Conservation (phyloP, 192 early-diverging fungal genomes). For the Linnemannia hyalina region DNA sequence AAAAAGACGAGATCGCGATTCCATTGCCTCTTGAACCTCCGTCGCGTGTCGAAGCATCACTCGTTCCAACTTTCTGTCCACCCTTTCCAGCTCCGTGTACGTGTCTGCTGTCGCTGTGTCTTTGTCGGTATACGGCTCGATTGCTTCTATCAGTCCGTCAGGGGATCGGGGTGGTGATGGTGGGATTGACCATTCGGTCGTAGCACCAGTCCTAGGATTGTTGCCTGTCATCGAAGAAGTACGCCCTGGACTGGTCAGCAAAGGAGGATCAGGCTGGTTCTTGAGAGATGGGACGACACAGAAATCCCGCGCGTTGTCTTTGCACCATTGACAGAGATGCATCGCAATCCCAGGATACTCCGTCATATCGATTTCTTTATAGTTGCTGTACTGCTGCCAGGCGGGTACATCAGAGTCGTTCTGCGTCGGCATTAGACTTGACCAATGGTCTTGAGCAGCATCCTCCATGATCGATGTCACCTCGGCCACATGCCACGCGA, state of each 20-base stretch:
- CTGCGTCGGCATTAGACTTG: not conserved
- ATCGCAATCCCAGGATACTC: not conserved
- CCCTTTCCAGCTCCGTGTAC: not conserved
- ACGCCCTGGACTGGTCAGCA: not conserved
- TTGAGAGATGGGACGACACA: not conserved
- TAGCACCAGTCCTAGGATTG: not conserved
- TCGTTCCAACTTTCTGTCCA: not conserved
- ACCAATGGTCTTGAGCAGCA: not conserved
- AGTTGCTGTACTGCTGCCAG: not conserved
- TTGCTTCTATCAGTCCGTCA: not conserved
- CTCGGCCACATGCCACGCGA: not conserved
- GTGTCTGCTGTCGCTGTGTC: not conserved
- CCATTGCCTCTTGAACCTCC: not conserved
- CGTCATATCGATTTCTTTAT: not conserved
- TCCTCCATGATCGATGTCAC: not conserved
- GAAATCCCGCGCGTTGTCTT: not conserved
- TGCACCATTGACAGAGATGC: not conserved
- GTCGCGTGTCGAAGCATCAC: not conserved
- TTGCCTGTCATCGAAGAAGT: not conserved
- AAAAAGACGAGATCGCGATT: not conserved
- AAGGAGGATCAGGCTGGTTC: not conserved
- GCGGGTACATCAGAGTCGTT: not conserved
- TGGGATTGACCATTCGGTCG: not conserved
- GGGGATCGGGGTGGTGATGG: not conserved
- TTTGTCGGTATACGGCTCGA: not conserved